Conservation (phyloP, 1,139 yeast genomes). For the Candida buenavistaensis region DNA sequence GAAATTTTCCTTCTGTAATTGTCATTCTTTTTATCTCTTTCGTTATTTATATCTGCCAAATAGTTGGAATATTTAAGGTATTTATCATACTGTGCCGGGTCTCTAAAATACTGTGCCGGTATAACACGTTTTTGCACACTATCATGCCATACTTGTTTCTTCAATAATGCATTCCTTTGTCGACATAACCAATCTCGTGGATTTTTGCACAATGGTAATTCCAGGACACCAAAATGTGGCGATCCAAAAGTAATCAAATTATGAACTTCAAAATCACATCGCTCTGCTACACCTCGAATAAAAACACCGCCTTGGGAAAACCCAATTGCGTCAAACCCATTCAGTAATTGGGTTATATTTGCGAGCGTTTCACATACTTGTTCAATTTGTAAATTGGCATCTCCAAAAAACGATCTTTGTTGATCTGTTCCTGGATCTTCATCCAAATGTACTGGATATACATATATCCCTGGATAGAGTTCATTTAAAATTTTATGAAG, state of each 20-base stretch:
- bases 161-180: conserved; percentile 53
- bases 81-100: conserved; percentile 43
- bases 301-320: conserved; percentile 84
- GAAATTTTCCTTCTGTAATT: conserved; percentile 45
- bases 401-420: conserved; percentile 58
- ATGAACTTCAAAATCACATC: conserved; percentile 51
- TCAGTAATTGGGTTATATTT: conserved; percentile 36
- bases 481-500: conserved; percentile 43
- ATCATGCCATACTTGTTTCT: conserved; percentile 60
- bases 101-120: conserved; percentile 78
- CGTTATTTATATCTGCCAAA: conserved; percentile 70
- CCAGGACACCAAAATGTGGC: conserved; percentile 78
- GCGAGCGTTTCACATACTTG: conserved; percentile 43
- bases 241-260: conserved; percentile 75
- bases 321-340: conserved; percentile 75
- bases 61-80: conserved; percentile 54
- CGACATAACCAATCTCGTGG: conserved; percentile 62
- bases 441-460: conserved; percentile 55
- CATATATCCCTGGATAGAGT: conserved; percentile 50
- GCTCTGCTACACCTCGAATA: conserved; percentile 62
- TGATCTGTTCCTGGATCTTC: conserved; percentile 53
- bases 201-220: conserved; percentile 60
- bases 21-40: conserved; percentile 26
- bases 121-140: conserved; percentile 58
- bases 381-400: conserved; percentile 43